Base-by-base conservation (phyloP, 2,329 filamentous ascomycete genomes). In the Lachnellula hyalina region DNA sequence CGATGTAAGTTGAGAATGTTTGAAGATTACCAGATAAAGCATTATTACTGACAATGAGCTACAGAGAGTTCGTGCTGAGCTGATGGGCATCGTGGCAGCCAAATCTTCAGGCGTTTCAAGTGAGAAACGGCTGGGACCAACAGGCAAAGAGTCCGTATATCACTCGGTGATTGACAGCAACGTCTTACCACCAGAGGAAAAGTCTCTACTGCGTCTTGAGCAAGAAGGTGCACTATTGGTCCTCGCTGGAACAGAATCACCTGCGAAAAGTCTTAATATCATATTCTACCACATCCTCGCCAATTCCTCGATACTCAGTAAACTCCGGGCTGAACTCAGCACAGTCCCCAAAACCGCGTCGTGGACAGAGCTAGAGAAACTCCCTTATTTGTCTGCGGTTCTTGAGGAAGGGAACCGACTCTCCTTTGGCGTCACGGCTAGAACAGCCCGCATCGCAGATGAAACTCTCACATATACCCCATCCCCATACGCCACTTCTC, bases 221-320 rank as follows among this genome's bases (percentile, higher is more conserved):
- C 61, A 66, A 3, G 72, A 75, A 23, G 65, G 61, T 14, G 57
- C 62, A 1, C 41, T 73, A 1, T 65, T 70, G 9, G 65, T 61
- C 21, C 52, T 57, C 1, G 72, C 71, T 2, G 72, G 70, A 1
- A 69, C 68, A 28, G 70, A 73, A 40, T 74, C 71, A 0, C 68
- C 65, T 1, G 65, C 62, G 7, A 65, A 64, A 53, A 61, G 67
- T 0, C 62, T 75, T 9, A 57, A 64, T 4, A 54, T 70, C 12
- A 58, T 68, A 7, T 61, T 67, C 6, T 74, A 67, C 61, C 53
- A 71, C 64, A 57, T 75, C 2, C 68, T 71, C 23, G 54, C 59
- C n/a, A 63, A 72, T 19, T 67, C 70, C 0, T 4, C 54, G 0
- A 63, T 70, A 5, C 56, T 68, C 1, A 21, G 45, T 0, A 61